Evolutionary conservation across 352 stramenopile species (phyloP).

Genomic region (Elongisporangium senticosum): DNA sequence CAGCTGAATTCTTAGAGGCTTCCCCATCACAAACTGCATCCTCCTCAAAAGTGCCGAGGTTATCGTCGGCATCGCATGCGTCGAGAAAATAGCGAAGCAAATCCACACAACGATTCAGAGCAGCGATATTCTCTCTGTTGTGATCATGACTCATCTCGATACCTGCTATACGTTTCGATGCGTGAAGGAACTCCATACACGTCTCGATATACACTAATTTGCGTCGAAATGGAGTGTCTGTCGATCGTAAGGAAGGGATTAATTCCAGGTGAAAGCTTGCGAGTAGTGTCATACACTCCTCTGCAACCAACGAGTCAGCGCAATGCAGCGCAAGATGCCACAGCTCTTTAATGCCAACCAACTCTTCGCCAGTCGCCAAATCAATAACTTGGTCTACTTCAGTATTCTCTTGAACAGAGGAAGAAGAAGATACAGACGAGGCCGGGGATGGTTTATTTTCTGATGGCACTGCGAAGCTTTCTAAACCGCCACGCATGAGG

Average conservation of each 20-base stretch:
- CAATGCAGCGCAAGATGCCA: slow-evolving; percentile 56
- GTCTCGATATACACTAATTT: slow-evolving; percentile 53
- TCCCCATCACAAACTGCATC: neutral
- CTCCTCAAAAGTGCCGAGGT: slow-evolving; percentile 5
- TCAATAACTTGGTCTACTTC: slow-evolving; percentile 13
- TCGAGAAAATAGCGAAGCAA: slow-evolving; percentile 68
- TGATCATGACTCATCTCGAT: neutral
- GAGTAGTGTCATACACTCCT: slow-evolving; percentile 59
- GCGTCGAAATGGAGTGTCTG: slow-evolving; percentile 16
- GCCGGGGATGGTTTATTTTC: neutral
- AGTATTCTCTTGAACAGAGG: slow-evolving; percentile 1
- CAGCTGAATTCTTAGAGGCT: neutral
- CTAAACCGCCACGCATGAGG: slow-evolving; percentile 23
- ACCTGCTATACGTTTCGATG: slow-evolving; percentile 21
- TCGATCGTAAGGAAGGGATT: slow-evolving; percentile 19
- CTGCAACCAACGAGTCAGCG: slow-evolving; percentile 34
- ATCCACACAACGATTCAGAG: slow-evolving; percentile 61
- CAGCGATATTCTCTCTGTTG: neutral
- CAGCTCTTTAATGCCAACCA: slow-evolving; percentile 46
- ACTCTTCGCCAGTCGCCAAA: slow-evolving; percentile 28
- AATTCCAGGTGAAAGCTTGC: slow-evolving; percentile 56
- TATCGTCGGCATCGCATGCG: slow-evolving; percentile 21
- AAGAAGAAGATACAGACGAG: neutral
- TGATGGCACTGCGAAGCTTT: slow-evolving; percentile 16
- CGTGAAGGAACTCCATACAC: slow-evolving; percentile 41